Percentiles rank a stretch among this genome's conserved stretches.
Evolutionary conservation across 2,329 filamentous ascomycete genomes (phyloP).

Genomic region (Paracorniculantispora psalliotae): DNA sequence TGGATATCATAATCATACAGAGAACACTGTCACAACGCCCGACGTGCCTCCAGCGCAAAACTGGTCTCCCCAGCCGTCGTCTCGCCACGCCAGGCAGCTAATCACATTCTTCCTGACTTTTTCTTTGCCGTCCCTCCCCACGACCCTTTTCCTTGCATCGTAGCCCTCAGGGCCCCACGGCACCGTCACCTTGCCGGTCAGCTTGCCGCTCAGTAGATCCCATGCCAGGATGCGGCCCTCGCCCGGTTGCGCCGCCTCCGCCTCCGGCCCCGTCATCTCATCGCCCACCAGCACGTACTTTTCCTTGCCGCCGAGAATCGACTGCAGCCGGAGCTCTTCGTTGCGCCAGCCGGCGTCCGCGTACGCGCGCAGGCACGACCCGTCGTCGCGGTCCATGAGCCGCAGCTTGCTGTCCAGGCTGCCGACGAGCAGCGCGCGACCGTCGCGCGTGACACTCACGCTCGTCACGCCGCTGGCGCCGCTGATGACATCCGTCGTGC

Average conservation of each 20-base stretch:
- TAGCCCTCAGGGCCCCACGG: slow-evolving; percentile 51
- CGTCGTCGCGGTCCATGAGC: slow-evolving; percentile 73
- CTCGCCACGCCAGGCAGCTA: slow-evolving; percentile 59
- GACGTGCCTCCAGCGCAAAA: slow-evolving; percentile 63
- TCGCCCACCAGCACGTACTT: slow-evolving; percentile 76
- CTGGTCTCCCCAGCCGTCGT: slow-evolving; percentile 57
- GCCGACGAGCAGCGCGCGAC: slow-evolving; percentile 67
- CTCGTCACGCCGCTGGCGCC: slow-evolving; percentile 68
- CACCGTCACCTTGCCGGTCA: slow-evolving; percentile 56
- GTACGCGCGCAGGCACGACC: slow-evolving; percentile 70
- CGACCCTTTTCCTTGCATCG: slow-evolving; percentile 44
- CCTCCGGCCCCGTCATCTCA: slow-evolving; percentile 46
- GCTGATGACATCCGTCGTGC: slow-evolving; percentile 66
- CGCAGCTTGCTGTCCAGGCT: slow-evolving; percentile 71
- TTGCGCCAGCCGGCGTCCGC: slow-evolving; percentile 55
- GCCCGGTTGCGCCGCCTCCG: slow-evolving; percentile 22
- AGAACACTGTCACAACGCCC: slow-evolving; percentile 61
- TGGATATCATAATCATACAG: slow-evolving; percentile 22
- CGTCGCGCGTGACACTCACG: slow-evolving; percentile 64
- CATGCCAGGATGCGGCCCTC: slow-evolving; percentile 70
- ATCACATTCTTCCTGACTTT: slow-evolving; percentile 56
- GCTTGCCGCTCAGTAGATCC: slow-evolving; percentile 73
- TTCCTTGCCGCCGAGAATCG: slow-evolving; percentile 70
- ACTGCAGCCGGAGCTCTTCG: slow-evolving; percentile 67
- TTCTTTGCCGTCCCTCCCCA: slow-evolving; percentile 57